A percentile compares a stretch with the other conserved stretches of the same genome.
phyloP scores from a whole-genome alignment of 257 asterid genomes.

The Nicotiana benthamiana region DNA sequence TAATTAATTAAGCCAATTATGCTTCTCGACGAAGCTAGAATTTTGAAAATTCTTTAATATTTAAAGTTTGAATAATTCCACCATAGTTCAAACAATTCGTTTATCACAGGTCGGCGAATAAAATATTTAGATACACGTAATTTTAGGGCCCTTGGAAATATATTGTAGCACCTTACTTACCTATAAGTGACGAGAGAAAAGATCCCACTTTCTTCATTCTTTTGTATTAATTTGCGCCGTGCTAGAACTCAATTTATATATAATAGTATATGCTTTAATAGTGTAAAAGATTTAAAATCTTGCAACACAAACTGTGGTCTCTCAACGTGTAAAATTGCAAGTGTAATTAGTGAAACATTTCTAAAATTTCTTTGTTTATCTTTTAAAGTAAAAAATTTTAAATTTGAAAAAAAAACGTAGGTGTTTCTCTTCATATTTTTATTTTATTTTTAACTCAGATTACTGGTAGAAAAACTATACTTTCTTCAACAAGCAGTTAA shows the following conservation, averaged over 20 bases:
- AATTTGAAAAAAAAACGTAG: too few species aligned
- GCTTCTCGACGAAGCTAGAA: neutral
- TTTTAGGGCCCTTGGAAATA: neutral
- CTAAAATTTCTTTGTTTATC: too few species aligned
- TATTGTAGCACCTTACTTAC: neutral
- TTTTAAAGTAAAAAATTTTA: too few species aligned
- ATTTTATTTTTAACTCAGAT: neutral
- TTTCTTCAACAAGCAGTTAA: neutral
- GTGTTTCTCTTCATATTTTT: neutral
- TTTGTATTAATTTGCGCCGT: too few species aligned
- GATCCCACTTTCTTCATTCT: neutral
- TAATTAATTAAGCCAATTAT: neutral
- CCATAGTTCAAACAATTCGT: too few species aligned
- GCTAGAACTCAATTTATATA: too few species aligned
- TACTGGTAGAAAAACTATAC: neutral
- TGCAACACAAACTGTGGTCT: too few species aligned
- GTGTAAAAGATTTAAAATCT: too few species aligned
- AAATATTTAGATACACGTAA: neutral
- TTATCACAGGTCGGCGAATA: neutral
- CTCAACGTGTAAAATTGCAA: too few species aligned
- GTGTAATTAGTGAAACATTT: too few species aligned
- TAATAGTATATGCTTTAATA: too few species aligned
- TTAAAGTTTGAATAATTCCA: neutral
- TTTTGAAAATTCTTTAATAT: neutral
- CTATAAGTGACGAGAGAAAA: neutral